phyloP scores from a whole-genome alignment of 1,284 basidiomycete species.

The Porphyrellus sp. region DNA sequence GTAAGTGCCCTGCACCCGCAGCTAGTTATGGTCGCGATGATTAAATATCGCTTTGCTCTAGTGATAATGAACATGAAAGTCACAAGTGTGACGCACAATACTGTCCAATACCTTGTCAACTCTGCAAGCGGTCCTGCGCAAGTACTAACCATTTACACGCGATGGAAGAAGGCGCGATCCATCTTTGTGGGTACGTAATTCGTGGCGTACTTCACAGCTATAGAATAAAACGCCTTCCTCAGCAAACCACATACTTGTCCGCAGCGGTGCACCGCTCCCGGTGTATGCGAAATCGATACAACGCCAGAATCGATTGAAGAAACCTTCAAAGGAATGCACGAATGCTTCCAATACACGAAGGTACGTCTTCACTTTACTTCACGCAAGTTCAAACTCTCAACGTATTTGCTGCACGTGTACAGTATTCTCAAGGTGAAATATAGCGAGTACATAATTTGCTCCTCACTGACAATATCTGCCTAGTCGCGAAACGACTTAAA shows the following conservation, averaged over 20 bases:
- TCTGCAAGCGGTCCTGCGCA: slow-evolving; percentile 51
- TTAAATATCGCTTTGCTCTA: slow-evolving; percentile 21
- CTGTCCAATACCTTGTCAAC: slow-evolving; percentile 50
- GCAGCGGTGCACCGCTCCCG: slow-evolving; percentile 41
- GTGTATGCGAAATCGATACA: slow-evolving; percentile 54
- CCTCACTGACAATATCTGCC: background rate
- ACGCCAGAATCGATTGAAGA: slow-evolving; percentile 53
- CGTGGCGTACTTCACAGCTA: slow-evolving; percentile 19
- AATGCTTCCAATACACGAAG: slow-evolving; percentile 47
- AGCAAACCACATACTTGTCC: slow-evolving; percentile 46
- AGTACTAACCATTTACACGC: slow-evolving; percentile 50
- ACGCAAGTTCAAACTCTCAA: background rate
- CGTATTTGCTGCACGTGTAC: background rate
- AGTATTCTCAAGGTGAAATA: slow-evolving; percentile 28
- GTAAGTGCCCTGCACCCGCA: slow-evolving; percentile 31
- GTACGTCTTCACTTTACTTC: slow-evolving; percentile 22
- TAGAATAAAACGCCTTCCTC: background rate
- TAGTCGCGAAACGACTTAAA: slow-evolving; percentile 47
- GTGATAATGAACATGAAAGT: slow-evolving; percentile 42
- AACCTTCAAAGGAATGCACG: slow-evolving; percentile 47
- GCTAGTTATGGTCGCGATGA: background rate
- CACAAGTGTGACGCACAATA: slow-evolving; percentile 48
- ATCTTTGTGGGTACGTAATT: slow-evolving; percentile 56
- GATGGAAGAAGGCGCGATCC: slow-evolving; percentile 39
- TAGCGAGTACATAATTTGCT: background rate